Evolutionary conservation across 2,329 filamentous ascomycete genomes (phyloP), one percentile per base, ranked within the genome.

Genomic region (Neobulgaria alba): DNA sequence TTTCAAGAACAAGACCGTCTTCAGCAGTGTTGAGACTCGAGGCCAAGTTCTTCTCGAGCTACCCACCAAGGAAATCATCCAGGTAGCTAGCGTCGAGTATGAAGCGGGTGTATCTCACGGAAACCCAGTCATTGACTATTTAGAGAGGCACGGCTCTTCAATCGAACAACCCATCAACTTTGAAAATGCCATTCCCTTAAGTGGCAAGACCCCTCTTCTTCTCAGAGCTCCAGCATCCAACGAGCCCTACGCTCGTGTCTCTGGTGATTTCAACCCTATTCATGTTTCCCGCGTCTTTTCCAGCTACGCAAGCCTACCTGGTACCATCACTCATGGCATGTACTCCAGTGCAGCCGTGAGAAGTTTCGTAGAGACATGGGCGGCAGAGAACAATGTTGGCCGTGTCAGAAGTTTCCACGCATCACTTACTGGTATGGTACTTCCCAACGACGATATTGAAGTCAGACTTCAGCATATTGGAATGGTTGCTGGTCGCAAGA

Each of bases 251-350:
- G 93, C 92, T 48, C 85, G 88, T 52, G 92, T 98, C 14, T 98
- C 93, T 38, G 92, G 92, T 34, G 92, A 98, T 63, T 98, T 88
- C 75, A 98, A 98, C 66, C 92, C 92, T 17, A 98, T 98, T 48
- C 92, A 98, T 71, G 92, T 98, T 33, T 95, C 92, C 10, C 84
- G 92, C 42, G 87, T 95, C 41, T 98, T 98, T 67, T 85, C 92
- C 21, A 87, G 79, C 66, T 98, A 96, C 57, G 93, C 92, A 61
- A 92, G 89, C 62, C 74, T 98, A 12, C 89, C 89, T 1, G 93
- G 92, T 36, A 98, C 92, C 33, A 98, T 98, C 59, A 98, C 92
- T 1, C 92, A 98, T 61, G 92, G 92, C 61, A 98, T 98, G 92
- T 98, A 96, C 73, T 93, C 90, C 2, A 96, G 90, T 64, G 92